These are phyloP conservation scores for Kalaharituber pfeilii DNA, from an alignment of 2,329 filamentous ascomycete species.

Conservation along the genomic window DNA sequence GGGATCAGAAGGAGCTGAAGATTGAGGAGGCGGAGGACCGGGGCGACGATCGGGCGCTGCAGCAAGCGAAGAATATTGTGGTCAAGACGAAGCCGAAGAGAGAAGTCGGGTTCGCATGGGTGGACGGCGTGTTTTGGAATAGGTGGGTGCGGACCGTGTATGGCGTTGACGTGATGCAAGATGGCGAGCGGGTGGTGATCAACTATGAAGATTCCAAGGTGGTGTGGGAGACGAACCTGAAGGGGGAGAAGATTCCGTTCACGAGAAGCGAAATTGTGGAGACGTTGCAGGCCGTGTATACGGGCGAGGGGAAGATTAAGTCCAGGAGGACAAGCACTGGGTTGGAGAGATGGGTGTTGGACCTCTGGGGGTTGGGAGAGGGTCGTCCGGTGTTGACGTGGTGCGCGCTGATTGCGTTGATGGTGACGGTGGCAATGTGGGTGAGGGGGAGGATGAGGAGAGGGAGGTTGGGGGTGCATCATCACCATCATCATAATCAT, in stretches of 20 bases:
- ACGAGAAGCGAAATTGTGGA: slow-evolving; percentile 83
- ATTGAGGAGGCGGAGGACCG: slow-evolving; percentile 94
- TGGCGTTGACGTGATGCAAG: slow-evolving; percentile 62
- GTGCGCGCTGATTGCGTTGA: slow-evolving; percentile 5
- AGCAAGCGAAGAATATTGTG: slow-evolving; percentile 73
- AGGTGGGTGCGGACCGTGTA: slow-evolving; percentile 92
- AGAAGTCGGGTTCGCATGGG: slow-evolving; percentile 90
- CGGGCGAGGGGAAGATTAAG: slow-evolving; percentile 51
- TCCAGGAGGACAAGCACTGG: slow-evolving; percentile 61
- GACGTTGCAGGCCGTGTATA: slow-evolving; percentile 55
- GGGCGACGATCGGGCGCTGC: slow-evolving; percentile 69
- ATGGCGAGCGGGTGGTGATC: slow-evolving; percentile 85
- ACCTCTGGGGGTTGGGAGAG: slow-evolving; percentile 28
- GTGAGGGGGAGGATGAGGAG: slow-evolving; percentile 13
- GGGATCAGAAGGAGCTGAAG: slow-evolving; percentile 83
- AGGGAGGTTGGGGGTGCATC: slow-evolving; percentile 11
- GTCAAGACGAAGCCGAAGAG: slow-evolving; percentile 85
- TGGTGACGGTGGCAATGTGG: slow-evolving; percentile 10
- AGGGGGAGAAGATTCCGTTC: slow-evolving; percentile 75
- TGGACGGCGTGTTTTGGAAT: slow-evolving; percentile 94
- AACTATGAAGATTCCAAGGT: slow-evolving; percentile 93
- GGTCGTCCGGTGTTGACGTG: slow-evolving; percentile 29
- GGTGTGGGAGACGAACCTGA: slow-evolving; percentile 87
- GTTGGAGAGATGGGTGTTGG: slow-evolving; percentile 50
- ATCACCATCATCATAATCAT: slow-evolving; percentile 14